Evolutionary conservation across 139 green algal genomes (phyloP).

Genomic region (Chlorella sp.): DNA sequence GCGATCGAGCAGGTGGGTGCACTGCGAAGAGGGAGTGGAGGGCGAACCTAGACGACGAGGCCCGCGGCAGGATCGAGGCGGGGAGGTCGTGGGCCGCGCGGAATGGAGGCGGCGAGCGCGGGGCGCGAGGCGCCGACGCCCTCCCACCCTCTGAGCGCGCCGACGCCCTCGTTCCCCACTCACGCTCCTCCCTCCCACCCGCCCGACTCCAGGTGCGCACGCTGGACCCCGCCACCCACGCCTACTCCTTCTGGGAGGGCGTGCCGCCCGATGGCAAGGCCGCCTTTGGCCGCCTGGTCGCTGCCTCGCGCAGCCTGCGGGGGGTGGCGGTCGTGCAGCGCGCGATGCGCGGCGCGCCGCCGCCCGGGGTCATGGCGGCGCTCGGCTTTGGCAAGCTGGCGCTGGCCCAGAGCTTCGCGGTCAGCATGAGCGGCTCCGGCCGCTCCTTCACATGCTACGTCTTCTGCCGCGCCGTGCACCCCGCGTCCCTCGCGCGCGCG

Average conservation of each 20-base stretch:
- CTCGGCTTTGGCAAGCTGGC: conserved; percentile 78
- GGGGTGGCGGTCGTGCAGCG: conserved; percentile 86
- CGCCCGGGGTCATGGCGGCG: conserved; percentile 64
- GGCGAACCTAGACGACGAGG: no score
- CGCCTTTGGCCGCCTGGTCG: conserved; percentile 85
- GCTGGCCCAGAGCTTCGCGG: conserved; percentile 73
- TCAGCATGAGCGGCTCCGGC: conserved; percentile 88
- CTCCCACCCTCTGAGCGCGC: no score
- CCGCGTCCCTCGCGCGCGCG: not conserved
- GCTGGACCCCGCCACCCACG: conserved; percentile 81
- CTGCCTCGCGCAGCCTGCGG: conserved; percentile 50
- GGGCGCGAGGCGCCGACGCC: no score
- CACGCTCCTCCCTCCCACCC: no score
- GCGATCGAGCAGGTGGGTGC: conserved; percentile 67
- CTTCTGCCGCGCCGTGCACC: conserved; percentile 53
- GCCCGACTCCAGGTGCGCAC: conserved; percentile 51
- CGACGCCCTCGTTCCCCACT: no score
- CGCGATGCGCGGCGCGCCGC: conserved; percentile 53
- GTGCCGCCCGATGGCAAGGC: conserved; percentile 68
- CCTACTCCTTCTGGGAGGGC: conserved; percentile 95
- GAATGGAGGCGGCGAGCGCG: no score
- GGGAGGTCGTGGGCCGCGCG: not conserved
- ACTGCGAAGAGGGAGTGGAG: no score
- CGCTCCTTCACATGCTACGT: conserved; percentile 84
- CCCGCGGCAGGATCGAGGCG: no score